These are phyloP conservation scores for Haematococcus lacustris DNA, from an alignment of 139 green algal genomes.

Conservation along the genomic window DNA sequence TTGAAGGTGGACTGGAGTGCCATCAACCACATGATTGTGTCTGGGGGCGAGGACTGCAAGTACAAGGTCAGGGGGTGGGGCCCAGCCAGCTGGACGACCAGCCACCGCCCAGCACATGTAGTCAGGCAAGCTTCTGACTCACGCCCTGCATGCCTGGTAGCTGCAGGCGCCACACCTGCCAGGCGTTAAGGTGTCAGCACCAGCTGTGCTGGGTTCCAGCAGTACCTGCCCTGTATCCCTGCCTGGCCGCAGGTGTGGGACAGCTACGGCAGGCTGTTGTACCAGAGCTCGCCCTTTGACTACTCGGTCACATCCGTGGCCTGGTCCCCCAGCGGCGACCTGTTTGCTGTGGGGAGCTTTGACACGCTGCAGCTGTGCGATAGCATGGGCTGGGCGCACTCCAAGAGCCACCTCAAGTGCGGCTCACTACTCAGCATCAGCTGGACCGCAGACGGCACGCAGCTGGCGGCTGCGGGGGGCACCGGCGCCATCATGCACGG, in stretches of 20 bases:
- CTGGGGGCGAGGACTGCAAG: slow-evolving; percentile 68
- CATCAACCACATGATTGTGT: slow-evolving; percentile 58
- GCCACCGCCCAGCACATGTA: neutral
- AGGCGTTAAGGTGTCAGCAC: neutral
- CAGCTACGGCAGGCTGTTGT: slow-evolving; percentile 59
- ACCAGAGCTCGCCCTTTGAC: slow-evolving; percentile 39
- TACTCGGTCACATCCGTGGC: slow-evolving; percentile 50
- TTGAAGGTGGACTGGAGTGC: slow-evolving; percentile 59
- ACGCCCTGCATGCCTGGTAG: neutral
- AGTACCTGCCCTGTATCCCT: neutral
- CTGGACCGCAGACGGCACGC: slow-evolving; percentile 66
- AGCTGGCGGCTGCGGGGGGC: slow-evolving; percentile 53
- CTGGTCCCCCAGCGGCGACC: slow-evolving; percentile 55
- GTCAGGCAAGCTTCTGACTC: too few relatives aligned
- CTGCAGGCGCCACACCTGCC: neutral
- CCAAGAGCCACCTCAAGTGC: slow-evolving; percentile 22
- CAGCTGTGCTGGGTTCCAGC: neutral
- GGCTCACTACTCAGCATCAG: slow-evolving; percentile 41
- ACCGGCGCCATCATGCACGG: slow-evolving; percentile 51
- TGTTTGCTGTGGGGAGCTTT: slow-evolving; percentile 66
- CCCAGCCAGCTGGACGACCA: neutral
- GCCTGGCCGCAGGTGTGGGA: slow-evolving; percentile 57
- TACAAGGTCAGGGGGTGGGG: slow-evolving; percentile 53
- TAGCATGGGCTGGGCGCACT: slow-evolving; percentile 52
- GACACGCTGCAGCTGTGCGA: slow-evolving; percentile 61